phyloP scores from a whole-genome alignment of 75 land plant species.

The Cryptomeria japonica region DNA sequence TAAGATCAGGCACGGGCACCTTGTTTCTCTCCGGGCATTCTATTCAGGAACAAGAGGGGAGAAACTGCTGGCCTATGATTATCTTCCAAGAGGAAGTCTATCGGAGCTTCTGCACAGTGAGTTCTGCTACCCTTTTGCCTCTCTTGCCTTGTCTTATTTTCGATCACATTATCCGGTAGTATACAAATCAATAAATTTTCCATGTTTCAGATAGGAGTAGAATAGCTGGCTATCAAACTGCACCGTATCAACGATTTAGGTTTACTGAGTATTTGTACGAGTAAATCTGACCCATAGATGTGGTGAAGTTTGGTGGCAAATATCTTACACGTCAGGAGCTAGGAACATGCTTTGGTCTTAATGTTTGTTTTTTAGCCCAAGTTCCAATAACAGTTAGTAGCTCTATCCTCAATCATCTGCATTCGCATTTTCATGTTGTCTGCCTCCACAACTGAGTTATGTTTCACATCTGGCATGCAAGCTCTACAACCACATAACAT shows the following conservation, averaged over 20 bases:
- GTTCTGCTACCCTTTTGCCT: not conserved
- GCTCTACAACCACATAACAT: not conserved
- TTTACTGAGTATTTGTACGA: not conserved
- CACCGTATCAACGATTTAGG: not conserved
- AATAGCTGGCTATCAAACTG: not conserved
- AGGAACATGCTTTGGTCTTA: not conserved
- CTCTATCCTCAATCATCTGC: not conserved
- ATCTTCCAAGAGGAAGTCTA: slow-evolving; percentile 32
- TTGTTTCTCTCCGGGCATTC: slow-evolving; percentile 32
- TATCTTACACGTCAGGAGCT: not conserved
- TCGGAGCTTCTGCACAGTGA: slow-evolving; percentile 35
- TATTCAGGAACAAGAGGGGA: slow-evolving; percentile 36
- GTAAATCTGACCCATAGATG: not conserved
- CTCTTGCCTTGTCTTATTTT: not conserved
- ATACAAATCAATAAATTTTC: not conserved
- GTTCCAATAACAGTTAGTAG: not conserved
- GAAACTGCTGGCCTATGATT: slow-evolving; percentile 35
- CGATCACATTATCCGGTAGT: not conserved
- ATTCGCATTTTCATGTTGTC: not conserved
- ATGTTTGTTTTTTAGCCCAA: not conserved
- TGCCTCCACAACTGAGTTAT: not conserved
- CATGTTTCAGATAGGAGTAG: not conserved
- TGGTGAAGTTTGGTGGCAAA: not conserved
- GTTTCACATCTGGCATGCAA: not conserved
- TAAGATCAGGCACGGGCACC: slow-evolving; percentile 21